These are phyloP conservation scores for Aspergillus fijiensis DNA, from an alignment of 2,329 filamentous ascomycete species.

Conservation along the genomic window DNA sequence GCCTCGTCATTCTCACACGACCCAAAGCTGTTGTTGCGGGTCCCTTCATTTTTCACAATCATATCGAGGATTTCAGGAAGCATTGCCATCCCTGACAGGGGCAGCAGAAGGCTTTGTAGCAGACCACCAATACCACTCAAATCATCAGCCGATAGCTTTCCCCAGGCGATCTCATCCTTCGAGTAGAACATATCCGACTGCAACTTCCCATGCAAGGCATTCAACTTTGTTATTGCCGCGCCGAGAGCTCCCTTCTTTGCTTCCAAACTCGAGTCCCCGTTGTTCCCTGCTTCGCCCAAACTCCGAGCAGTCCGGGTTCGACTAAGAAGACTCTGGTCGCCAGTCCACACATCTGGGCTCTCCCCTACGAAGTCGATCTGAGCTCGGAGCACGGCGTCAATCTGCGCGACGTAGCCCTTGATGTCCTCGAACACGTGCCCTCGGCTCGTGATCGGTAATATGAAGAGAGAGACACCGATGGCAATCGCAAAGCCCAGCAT, in stretches of 20 bases:
- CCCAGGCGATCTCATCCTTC: conserved; percentile 70
- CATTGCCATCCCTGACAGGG: conserved; percentile 65
- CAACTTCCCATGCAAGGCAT: conserved; percentile 62
- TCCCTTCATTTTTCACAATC: conserved; percentile 26
- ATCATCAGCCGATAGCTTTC: conserved; percentile 66
- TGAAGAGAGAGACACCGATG: conserved; percentile 61
- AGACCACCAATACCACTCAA: conserved; percentile 58
- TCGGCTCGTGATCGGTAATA: conserved; percentile 66
- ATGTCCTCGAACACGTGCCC: conserved; percentile 63
- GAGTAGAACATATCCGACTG: conserved; percentile 67
- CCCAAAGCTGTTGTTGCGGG: conserved; percentile 9
- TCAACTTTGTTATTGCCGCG: conserved; percentile 45
- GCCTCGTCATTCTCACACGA: conserved; percentile 10
- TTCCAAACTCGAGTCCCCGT: conserved; percentile 15
- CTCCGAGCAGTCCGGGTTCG: conserved; percentile 21
- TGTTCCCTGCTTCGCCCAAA: conserved; percentile 7
- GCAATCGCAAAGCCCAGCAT: conserved; percentile 65
- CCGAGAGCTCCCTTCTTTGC: conserved; percentile 26
- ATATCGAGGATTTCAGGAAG: conserved; percentile 65
- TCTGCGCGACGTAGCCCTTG: conserved; percentile 49
- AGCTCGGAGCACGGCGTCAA: conserved; percentile 58
- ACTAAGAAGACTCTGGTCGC: conserved; percentile 15
- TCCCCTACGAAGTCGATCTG: conserved; percentile 61
- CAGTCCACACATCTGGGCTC: conserved; percentile 15
- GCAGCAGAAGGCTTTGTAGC: conserved; percentile 63